Conservation (phyloP, 2,329 filamentous ascomycete genomes). For the Fusarium nisikadoi region DNA sequence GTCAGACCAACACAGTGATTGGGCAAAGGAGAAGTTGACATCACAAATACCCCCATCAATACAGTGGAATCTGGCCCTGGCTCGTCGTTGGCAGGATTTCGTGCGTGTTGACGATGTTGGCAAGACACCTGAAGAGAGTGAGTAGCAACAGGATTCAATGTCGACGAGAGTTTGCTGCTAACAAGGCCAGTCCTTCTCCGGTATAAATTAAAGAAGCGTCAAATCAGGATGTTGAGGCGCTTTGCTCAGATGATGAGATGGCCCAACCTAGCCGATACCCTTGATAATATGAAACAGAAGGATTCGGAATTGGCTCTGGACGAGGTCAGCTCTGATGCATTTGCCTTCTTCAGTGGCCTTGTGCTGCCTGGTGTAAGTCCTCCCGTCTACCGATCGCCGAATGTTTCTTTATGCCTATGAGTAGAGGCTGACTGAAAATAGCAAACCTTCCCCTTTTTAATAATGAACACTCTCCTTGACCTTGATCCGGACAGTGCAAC, state of each 20-base stretch:
- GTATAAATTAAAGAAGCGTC: conserved; percentile 71
- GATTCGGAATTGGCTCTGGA: conserved; percentile 69
- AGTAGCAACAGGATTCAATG: conserved; percentile 28
- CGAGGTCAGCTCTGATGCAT: conserved; percentile 73
- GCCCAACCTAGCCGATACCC: conserved; percentile 75
- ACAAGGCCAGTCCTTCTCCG: conserved; percentile 64
- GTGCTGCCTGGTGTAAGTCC: conserved; percentile 73
- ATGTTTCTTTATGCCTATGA: not conserved
- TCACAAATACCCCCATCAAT: conserved; percentile 75
- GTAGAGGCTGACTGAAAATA: conserved; percentile 41
- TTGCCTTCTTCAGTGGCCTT: conserved; percentile 81
- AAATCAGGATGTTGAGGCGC: conserved; percentile 73
- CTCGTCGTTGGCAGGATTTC: conserved; percentile 76
- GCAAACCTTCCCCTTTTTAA: conserved; percentile 75
- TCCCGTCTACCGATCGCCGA: not conserved
- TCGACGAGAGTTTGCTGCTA: not conserved
- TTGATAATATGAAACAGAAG: conserved; percentile 69
- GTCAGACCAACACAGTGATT: conserved; percentile 68
- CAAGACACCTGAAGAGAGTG: conserved; percentile 61
- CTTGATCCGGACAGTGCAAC: conserved; percentile 75
- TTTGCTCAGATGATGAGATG: conserved; percentile 81
- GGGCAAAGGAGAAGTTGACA: conserved; percentile 72
- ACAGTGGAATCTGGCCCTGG: conserved; percentile 78
- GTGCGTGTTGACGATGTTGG: conserved; percentile 73
- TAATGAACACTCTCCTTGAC: conserved; percentile 83